These are phyloP conservation scores for Albifimbria verrucaria DNA, from an alignment of 2,329 filamentous ascomycete species.

Conservation along the genomic window DNA sequence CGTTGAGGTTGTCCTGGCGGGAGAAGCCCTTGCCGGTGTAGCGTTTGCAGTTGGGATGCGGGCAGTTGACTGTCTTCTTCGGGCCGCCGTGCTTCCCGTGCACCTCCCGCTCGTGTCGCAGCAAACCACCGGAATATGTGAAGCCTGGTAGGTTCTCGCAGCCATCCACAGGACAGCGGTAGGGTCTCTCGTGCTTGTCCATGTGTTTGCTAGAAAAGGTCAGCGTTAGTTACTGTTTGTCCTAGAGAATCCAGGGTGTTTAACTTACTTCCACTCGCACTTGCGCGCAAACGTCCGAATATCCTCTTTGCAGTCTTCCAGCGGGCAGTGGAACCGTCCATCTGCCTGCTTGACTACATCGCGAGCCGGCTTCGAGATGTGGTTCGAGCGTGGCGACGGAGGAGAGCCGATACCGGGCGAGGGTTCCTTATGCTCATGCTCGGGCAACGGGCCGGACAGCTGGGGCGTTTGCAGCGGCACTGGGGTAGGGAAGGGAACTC, in stretches of 20 bases:
- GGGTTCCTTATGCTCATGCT: conserved; percentile 32
- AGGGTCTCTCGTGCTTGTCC: conserved; percentile 91
- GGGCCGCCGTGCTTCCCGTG: too few relatives aligned
- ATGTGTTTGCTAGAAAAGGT: conserved; percentile 62
- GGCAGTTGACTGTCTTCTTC: too few relatives aligned
- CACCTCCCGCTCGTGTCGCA: too few relatives aligned
- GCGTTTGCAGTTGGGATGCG: too few relatives aligned
- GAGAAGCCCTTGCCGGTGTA: conserved; percentile 87
- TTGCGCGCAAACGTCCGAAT: conserved; percentile 69
- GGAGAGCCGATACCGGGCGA: conserved; percentile 29
- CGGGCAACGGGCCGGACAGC: conserved; percentile 27
- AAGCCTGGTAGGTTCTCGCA: conserved; percentile 93
- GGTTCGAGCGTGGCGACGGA: conserved; percentile 42
- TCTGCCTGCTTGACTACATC: too few relatives aligned
- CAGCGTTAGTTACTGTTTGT: conserved; percentile 14
- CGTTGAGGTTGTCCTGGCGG: conserved; percentile 87
- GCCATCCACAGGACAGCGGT: conserved; percentile 76
- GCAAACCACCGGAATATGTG: conserved; percentile 94
- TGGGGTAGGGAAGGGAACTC: conserved; percentile 32
- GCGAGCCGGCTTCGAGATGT: conserved; percentile 59
- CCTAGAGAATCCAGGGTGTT: conserved; percentile 1
- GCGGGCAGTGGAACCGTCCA: too few relatives aligned
- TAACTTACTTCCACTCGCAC: conserved; percentile 91
- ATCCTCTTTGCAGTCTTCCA: too few relatives aligned
- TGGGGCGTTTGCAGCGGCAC: conserved; percentile 25